Conservation (phyloP, 1,284 basidiomycete genomes). For the Amylostereum areolatum region DNA sequence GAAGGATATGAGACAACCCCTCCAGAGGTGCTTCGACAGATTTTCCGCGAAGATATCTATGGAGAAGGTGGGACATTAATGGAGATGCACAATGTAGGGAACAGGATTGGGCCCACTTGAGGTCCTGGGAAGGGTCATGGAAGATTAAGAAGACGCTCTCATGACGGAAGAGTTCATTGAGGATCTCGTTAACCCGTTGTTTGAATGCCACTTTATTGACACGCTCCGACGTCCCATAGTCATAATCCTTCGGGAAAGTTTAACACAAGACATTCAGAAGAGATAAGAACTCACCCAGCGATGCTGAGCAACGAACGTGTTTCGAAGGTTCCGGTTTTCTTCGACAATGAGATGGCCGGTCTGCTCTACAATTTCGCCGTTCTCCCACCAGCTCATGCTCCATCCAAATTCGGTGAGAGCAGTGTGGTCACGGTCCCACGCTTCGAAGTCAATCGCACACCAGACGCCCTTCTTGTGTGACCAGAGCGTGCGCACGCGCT, state of each 20-base stretch:
- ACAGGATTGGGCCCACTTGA: constrained; percentile 47
- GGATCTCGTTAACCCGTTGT: constrained; percentile 41
- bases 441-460: constrained; percentile 75
- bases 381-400: constrained; percentile 51
- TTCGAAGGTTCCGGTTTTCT: constrained; percentile 55
- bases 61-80: not conserved
- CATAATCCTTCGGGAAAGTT: constrained; percentile 42
- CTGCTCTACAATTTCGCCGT: constrained; percentile 38
- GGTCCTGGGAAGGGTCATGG: constrained; percentile 69
- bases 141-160: constrained; percentile 77
- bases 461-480: constrained; percentile 55
- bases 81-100: not conserved
- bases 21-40: constrained; percentile 46
- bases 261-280: not conserved
- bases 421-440: constrained; percentile 69
- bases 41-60: constrained; percentile 47
- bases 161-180: constrained; percentile 32
- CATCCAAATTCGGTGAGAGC: constrained; percentile 76
- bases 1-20: constrained; percentile 48
- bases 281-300: constrained; percentile 42
- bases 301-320: constrained; percentile 53
- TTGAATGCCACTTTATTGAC: constrained; percentile 49
- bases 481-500: constrained; percentile 62
- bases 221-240: constrained; percentile 56
- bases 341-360: constrained; percentile 61